Conservation (phyloP, 371 early-diverging fungal genomes). For the Haplosporangium sp. region DNA sequence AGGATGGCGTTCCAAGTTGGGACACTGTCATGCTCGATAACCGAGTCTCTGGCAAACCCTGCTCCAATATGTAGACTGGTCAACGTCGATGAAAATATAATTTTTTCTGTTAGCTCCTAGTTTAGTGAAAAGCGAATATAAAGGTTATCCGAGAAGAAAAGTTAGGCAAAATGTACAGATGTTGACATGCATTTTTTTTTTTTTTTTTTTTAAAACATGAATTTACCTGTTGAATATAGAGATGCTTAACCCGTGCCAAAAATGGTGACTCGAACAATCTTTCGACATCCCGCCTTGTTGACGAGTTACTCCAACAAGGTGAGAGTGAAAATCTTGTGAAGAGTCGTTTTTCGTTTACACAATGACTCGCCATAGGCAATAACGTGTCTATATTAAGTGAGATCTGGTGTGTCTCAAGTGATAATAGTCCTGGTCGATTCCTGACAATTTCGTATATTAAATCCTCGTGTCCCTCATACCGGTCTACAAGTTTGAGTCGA, state of each 20-base stretch:
- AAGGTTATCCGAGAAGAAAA: not conserved
- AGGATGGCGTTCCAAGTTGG: constrained; percentile 33
- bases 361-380: constrained; percentile 13
- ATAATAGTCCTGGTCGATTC: constrained; percentile 18
- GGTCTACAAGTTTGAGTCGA: constrained; percentile 31
- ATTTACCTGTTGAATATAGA: constrained; percentile 44
- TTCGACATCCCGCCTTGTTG: constrained; percentile 18
- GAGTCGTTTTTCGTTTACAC: constrained; percentile 15
- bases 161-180: not conserved
- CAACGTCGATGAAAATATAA: constrained; percentile 22
- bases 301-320: constrained; percentile 17
- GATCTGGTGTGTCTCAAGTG: constrained; percentile 28
- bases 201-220: not conserved
- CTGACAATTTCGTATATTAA: constrained; percentile 25
- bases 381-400: constrained; percentile 27
- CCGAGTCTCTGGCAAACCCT: constrained; percentile 6
- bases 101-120: constrained; percentile 18
- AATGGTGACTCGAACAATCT: constrained; percentile 28
- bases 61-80: constrained; percentile 40
- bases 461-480: constrained; percentile 25
- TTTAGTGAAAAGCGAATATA: not conserved
- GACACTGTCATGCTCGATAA: constrained; percentile 19
- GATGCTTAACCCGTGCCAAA: constrained; percentile 20
- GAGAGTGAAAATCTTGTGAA: constrained; percentile 22
- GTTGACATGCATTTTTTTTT: not conserved